Percentiles rank a stretch among this genome's conserved stretches.
Conservation (phyloP, 2,329 filamentous ascomycete genomes). For the Lachnellula occidentalis region DNA sequence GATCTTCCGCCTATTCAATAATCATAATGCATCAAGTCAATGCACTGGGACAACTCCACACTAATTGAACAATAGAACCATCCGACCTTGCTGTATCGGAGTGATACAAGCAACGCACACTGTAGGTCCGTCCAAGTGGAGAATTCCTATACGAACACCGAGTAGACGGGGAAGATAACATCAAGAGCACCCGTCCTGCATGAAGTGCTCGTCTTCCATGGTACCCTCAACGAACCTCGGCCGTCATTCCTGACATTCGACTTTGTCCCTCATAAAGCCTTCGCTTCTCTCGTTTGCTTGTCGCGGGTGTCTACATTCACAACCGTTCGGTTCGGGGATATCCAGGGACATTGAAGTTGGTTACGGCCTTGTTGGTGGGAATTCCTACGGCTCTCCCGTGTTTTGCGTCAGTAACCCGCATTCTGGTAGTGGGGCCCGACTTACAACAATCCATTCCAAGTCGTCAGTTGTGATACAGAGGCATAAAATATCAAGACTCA, state of each 20-base stretch:
- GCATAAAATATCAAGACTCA: conserved; percentile 1
- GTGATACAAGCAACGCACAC: not conserved
- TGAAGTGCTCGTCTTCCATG: not conserved
- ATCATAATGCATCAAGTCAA: conserved; percentile 20
- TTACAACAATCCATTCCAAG: not conserved
- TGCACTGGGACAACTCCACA: conserved; percentile 7
- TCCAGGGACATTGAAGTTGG: not conserved
- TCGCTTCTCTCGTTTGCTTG: not conserved
- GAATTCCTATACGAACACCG: not conserved
- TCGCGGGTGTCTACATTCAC: conserved; percentile 5
- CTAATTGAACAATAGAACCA: conserved; percentile 12
- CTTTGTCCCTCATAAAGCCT: not conserved
- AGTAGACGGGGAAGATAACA: conserved; percentile 2
- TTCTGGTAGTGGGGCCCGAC: not conserved
- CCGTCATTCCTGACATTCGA: not conserved
- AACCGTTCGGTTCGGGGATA: not conserved
- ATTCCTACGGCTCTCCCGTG: not conserved
- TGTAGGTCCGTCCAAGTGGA: not conserved
- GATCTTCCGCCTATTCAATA: conserved; percentile 6
- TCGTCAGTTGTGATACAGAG: not conserved
- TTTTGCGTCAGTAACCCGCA: not conserved
- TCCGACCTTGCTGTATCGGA: not conserved
- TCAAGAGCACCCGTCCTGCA: not conserved
- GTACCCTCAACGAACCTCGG: not conserved
- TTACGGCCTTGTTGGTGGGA: conserved; percentile 3